Base-by-base conservation (phyloP, 768 basidiomycete species). In the Trametes cinnabarina region DNA sequence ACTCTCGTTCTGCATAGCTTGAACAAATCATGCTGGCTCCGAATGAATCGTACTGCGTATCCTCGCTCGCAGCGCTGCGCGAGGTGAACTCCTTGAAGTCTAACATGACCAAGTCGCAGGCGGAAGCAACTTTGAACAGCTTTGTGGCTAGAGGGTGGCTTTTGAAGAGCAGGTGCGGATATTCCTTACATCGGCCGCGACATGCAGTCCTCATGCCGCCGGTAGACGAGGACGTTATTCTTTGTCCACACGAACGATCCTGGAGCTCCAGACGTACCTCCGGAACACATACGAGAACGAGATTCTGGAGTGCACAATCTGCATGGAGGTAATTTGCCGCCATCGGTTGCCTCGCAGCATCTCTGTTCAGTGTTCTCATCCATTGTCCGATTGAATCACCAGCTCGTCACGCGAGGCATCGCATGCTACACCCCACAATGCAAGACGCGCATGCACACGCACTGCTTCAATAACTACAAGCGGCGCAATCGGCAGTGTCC, bases 11-110 rank as follows among this genome's bases (percentile, higher is more conserved):
- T 41, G 20, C 22, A 4, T 64, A 95, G 93, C 80, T 95, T 39
- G 90, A 94, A 66, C 87, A 89, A 72, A 94, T 96, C 64, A 88
- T 94, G 82, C 77, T 87, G 17, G 90, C 92, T 7, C 84, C 90
- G 6, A 78, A 79, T 40, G 83, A 87, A 66, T 75, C 87, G 0
- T 96, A 79, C 69, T 92, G 86, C 17, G 79, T 92, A 11, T 87
- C 89, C 0, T 91, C 90, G 4, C 72, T 90, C 23, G 86, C 84
- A 2, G 92, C 91, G 0, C 74, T 92, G 40, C 84, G 90, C 44
- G 87, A 91, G 71, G 81, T 86, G 14, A 78, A 75, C 57, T 67
- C 75, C 28, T 74, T 91, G 58, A 68, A 70, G 51, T 66, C 72
- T 4, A 86, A 76, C 60, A 85, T 93, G 78, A 85, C 84, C 47